Evolutionary conservation across 495 filamentous ascomycete species (phyloP), one percentile per base, ranked within the genome.

Genomic region (Penicillium atrosanguineum): DNA sequence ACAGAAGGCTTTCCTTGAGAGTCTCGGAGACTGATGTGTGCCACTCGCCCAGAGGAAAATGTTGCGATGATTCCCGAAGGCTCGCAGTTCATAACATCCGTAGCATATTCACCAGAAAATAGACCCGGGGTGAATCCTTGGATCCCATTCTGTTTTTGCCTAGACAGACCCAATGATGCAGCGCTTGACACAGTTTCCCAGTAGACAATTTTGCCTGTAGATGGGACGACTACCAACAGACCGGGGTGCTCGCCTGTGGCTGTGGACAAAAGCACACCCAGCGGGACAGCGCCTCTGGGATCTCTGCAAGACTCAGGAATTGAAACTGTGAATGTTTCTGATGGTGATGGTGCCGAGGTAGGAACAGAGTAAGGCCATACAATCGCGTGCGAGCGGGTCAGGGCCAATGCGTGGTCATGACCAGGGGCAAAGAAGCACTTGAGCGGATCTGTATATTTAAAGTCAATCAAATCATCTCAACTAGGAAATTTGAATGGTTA

Each of bases 121-220:
- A 96, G 78, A 44, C 86, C 86, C 6, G 79, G 71, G 44, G 93
- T 83, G 16, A 76, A 73, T 12, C 86, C 85, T 59, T 96, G 87
- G 2, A 96, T 79, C 16, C 91, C 87, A 56, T 79, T 83, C 57
- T 84, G 84, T 63, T 86, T 88, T 57, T 94, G 87, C 44, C 86
- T 82, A 42, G 88, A 83, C 25, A 91, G 80, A 53, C 87, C 87
- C 12, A 90, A 68, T 6, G 86, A 87, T 23, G 89, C 83, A 23
- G 89, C 90, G 68, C 83, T 88, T 18, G 91, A 87, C 44, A 97
- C 85, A 23, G 89, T 91, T 65, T 97, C 95, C 93, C 92, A 99
- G 69, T 92, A 99, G 34, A 87, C 83, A 43, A 97, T 81, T 65
- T 85, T 93, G 26, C 94, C 94, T 31, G 78, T 90, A 16, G 79